Evolutionary conservation across 257 asterid genomes (phyloP), one percentile per base, ranked within the genome.

Genomic region (Scutellaria minor): DNA sequence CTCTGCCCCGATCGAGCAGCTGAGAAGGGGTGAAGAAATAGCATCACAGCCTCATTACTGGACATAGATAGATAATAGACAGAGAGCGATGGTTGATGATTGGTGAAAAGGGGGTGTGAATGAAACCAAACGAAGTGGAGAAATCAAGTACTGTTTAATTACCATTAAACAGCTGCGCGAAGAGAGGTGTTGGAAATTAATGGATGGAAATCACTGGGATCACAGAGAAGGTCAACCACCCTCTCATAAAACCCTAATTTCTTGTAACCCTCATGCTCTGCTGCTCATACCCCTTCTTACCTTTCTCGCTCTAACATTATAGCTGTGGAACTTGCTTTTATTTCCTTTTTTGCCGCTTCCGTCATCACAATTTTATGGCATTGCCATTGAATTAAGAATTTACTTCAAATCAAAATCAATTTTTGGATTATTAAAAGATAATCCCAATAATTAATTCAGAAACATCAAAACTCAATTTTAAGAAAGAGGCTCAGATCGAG

Each of bases 211-310:
- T 74, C 83, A 79, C n/a, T 2, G 83, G 70, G 62, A 2, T 7
- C 6, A 53, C 55, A 50, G 70, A 66, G 76, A 66, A 72, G 80
- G 76, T 75, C 70, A 80, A 80, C 81, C 76, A 62, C 76, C 84
- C 78, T 71, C 64, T 0, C 2, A 63, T 64, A 78, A 73, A 37
- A 68, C 79, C 69, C 2, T 14, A 6, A 18, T 54, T 39, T 55
- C 61, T 7, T 24, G 14, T 31, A 55, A 24, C 6, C 61, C 61
- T 3, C 53, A 47, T 47, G 4, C 5, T 3, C 53, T 31, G 37
- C 2, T 31, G 37, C 37, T 31, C 37, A 31, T 31, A 31, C 37
- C 37, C 37, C 37, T 31, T 3, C 27, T 24, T 24, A 24, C 27
- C 27, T 24, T 24, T 24, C 27, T 24, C 27, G 2, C 27, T 24